Conservation (phyloP, 2,329 filamentous ascomycete genomes). For the Moelleriella libera region DNA sequence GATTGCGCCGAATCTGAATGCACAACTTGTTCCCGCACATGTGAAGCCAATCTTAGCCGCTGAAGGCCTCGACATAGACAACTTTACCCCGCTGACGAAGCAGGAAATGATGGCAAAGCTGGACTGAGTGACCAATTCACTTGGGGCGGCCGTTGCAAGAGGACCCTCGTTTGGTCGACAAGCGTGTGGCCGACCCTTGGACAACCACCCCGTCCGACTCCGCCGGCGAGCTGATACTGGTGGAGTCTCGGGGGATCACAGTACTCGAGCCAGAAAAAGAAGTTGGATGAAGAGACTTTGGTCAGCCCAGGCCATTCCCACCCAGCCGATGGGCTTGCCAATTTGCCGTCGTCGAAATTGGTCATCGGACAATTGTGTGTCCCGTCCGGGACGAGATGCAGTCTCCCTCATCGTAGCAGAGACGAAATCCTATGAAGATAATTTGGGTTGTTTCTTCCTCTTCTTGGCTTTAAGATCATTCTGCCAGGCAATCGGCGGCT, state of each 20-base stretch:
- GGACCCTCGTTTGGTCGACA: background rate
- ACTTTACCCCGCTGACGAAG: conserved; percentile 80
- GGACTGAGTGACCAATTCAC: conserved; percentile 58
- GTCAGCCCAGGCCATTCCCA: too few species aligned
- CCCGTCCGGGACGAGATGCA: conserved; percentile 6
- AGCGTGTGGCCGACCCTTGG: background rate
- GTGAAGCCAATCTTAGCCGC: conserved; percentile 59
- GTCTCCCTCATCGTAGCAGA: conserved; percentile 3
- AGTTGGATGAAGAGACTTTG: too few species aligned
- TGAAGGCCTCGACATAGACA: conserved; percentile 81
- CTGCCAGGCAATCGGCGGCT: conserved; percentile 3
- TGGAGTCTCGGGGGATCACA: too few species aligned
- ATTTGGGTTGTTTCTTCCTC: background rate
- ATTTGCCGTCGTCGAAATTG: too few species aligned
- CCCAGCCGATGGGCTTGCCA: too few species aligned
- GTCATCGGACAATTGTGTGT: too few species aligned
- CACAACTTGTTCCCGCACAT: conserved; percentile 74
- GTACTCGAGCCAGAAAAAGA: background rate
- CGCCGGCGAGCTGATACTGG: too few species aligned
- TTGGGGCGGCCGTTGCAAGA: too few species aligned
- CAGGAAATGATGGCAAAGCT: conserved; percentile 96
- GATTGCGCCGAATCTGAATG: conserved; percentile 81
- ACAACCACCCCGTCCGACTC: background rate
- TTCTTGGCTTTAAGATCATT: background rate
- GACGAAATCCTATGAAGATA: conserved; percentile 1